Conservation (phyloP, 1,284 basidiomycete species). For the Ustilago xerochloae region DNA sequence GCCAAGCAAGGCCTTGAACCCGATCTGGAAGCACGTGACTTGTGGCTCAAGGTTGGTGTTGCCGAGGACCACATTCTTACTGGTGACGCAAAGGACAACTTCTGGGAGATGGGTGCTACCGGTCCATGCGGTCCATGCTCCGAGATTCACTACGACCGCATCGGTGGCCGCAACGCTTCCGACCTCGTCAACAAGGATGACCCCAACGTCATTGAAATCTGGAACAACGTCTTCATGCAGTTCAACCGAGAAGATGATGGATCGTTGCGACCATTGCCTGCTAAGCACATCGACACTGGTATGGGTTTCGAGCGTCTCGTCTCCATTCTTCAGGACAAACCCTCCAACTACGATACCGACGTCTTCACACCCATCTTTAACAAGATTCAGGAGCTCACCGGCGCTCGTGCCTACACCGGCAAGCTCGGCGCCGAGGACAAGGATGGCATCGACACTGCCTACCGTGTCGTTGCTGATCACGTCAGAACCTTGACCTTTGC, state of each 20-base stretch:
- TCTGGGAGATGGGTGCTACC: constrained; percentile 99
- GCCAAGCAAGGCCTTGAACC: constrained; percentile 84
- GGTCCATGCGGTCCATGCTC: constrained; percentile 98
- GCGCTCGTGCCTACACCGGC: constrained; percentile 86
- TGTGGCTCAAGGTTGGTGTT: constrained; percentile 88
- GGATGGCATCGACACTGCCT: constrained; percentile 96
- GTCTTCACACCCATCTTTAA: constrained; percentile 89
- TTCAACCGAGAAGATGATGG: constrained; percentile 95
- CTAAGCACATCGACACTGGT: constrained; percentile 96
- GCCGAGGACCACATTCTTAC: constrained; percentile 89
- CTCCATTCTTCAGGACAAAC: constrained; percentile 88
- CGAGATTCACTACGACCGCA: constrained; percentile 96
- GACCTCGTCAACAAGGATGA: constrained; percentile 94
- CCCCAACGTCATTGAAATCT: constrained; percentile 95
- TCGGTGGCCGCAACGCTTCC: constrained; percentile 91
- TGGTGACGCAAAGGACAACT: constrained; percentile 96
- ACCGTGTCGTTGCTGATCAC: constrained; percentile 96
- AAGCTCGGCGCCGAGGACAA: constrained; percentile 91
- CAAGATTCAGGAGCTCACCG: constrained; percentile 88
- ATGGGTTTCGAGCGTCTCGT: constrained; percentile 99
- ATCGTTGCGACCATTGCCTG: constrained; percentile 82
- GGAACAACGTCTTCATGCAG: constrained; percentile 99
- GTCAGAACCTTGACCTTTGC: constrained; percentile 95
- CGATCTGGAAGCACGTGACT: constrained; percentile 83
- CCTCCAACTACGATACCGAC: constrained; percentile 98